Conservation (phyloP, 2,329 filamentous ascomycete species). For the Leptographium flavum region DNA sequence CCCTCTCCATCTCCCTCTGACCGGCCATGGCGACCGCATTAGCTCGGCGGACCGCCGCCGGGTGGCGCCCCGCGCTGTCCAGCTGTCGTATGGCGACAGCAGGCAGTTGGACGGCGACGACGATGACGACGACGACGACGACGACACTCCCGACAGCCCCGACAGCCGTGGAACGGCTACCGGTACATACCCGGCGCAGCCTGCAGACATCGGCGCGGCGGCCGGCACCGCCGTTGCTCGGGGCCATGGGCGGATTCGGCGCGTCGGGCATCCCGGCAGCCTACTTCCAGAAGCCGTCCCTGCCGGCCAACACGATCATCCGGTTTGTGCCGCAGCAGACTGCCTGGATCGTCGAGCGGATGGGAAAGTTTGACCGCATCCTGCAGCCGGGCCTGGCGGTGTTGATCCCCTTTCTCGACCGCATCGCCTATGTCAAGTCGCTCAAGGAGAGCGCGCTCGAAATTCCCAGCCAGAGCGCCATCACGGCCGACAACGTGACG, state of each 20-base stretch:
- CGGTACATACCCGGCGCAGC: no score
- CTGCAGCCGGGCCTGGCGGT: constrained; percentile 83
- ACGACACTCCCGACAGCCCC: neutral
- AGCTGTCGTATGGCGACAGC: no score
- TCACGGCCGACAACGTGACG: constrained; percentile 96
- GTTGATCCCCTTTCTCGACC: constrained; percentile 78
- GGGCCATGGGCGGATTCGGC: constrained; percentile 15
- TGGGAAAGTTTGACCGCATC: constrained; percentile 94
- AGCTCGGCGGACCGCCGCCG: constrained; percentile 2
- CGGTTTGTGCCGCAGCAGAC: constrained; percentile 99
- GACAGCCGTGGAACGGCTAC: no score
- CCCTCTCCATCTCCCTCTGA: neutral
- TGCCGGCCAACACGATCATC: constrained; percentile 87
- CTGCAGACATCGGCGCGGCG: constrained; percentile 13
- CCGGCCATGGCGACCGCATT: neutral
- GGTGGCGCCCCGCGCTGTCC: no score
- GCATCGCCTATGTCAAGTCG: constrained; percentile 95
- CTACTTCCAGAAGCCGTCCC: constrained; percentile 63
- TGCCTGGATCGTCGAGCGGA: constrained; percentile 98
- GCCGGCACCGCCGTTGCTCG: constrained; percentile 14
- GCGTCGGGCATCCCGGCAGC: constrained; percentile 36
- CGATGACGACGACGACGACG: neutral
- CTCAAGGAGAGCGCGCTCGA: constrained; percentile 93
- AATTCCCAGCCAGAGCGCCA: constrained; percentile 94
- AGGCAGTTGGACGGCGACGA: no score